Evolutionary conservation across 1,139 yeast genomes (phyloP).

Genomic region (Protomyces arabidopsidicola): DNA sequence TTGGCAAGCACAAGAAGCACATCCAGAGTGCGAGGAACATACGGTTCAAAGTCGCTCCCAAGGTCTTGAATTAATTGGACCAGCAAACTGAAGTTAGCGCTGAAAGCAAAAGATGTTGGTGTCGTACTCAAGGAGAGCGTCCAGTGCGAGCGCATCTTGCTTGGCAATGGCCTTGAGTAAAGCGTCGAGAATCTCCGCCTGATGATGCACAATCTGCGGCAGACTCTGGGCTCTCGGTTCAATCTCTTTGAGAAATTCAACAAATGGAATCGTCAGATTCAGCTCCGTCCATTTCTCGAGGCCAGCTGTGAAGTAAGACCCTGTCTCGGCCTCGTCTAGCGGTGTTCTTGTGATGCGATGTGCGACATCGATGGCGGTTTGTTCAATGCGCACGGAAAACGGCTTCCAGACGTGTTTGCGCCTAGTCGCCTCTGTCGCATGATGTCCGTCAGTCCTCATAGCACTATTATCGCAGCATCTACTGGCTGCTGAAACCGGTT

Average conservation of each 20-base stretch:
- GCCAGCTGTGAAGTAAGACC: slow-evolving; percentile 72
- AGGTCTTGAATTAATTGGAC: slow-evolving; percentile 75
- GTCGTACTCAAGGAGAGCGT: slow-evolving; percentile 65
- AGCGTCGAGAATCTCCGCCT: slow-evolving; percentile 54
- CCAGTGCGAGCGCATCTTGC: slow-evolving; percentile 67
- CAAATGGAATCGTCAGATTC: slow-evolving; percentile 69
- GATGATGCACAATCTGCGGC: slow-evolving; percentile 76
- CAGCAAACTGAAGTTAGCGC: slow-evolving; percentile 25
- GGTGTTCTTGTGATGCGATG: slow-evolving; percentile 61
- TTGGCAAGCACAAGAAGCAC: slow-evolving; percentile 53
- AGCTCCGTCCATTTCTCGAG: slow-evolving; percentile 84
- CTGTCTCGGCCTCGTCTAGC: slow-evolving; percentile 39
- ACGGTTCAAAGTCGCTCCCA: slow-evolving; percentile 83
- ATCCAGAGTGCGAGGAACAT: slow-evolving; percentile 52
- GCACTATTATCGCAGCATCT: neutral
- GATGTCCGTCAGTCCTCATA: slow-evolving; percentile 14
- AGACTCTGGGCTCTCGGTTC: slow-evolving; percentile 60
- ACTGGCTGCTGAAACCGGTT: neutral
- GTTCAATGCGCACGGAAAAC: slow-evolving; percentile 63
- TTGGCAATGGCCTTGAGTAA: slow-evolving; percentile 50
- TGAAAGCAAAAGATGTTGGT: neutral
- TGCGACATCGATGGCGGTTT: slow-evolving; percentile 79
- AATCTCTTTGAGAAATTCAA: slow-evolving; percentile 57
- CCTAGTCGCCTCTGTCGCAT: slow-evolving; percentile 12
- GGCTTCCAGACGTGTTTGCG: slow-evolving; percentile 28